Conservation (phyloP, 2,329 filamentous ascomycete species). For the Sphaerostilbella broomeana region DNA sequence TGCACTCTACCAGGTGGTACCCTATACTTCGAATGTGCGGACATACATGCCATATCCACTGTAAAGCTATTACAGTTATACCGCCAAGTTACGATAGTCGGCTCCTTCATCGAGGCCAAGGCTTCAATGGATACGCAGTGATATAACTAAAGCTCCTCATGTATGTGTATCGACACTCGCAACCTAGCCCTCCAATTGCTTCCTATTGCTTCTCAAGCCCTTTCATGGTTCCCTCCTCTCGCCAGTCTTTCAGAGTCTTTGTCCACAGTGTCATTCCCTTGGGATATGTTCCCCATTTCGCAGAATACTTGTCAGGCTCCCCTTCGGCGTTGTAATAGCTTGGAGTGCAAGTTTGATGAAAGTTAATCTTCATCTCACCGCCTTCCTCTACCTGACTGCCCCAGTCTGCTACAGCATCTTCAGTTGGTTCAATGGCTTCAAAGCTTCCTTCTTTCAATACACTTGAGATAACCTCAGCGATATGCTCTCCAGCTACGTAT, state of each 20-base stretch:
- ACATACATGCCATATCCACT: too few relatives aligned
- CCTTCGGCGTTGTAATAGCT: not conserved
- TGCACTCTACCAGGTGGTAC: too few relatives aligned
- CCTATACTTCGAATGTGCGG: too few relatives aligned
- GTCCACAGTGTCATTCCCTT: not conserved
- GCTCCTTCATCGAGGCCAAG: too few relatives aligned
- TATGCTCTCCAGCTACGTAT: not conserved
- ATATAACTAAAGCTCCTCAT: too few relatives aligned
- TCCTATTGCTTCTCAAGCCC: not conserved
- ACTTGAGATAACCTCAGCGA: not conserved
- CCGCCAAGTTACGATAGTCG: too few relatives aligned
- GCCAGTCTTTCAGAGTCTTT: not conserved
- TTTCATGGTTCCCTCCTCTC: not conserved
- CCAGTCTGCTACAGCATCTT: not conserved
- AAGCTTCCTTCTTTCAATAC: not conserved
- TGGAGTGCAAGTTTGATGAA: not conserved
- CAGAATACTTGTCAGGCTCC: not conserved
- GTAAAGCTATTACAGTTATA: too few relatives aligned
- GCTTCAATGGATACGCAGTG: too few relatives aligned
- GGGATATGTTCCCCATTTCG: not conserved
- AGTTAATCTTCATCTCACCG: not conserved
- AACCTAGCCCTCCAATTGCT: too few relatives aligned
- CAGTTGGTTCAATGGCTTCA: not conserved
- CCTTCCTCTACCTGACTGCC: not conserved
- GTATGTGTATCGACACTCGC: too few relatives aligned